Base-by-base conservation (phyloP, 108 stramenopile genomes). In the Asterionellopsis glacialis region DNA sequence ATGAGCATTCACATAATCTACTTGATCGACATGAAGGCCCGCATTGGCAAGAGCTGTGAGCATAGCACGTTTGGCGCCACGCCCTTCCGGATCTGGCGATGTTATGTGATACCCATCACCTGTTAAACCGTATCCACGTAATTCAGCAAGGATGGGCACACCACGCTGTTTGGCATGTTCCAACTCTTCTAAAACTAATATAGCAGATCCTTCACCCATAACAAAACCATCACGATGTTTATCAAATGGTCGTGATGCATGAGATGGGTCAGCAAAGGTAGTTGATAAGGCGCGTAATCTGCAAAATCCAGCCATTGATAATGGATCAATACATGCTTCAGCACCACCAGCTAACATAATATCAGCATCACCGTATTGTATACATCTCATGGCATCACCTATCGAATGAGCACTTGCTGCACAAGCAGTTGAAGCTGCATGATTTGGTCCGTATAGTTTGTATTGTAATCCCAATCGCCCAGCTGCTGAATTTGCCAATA, bases 1-100 rank as follows among this genome's bases (percentile, higher is more conserved):
- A 66, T 98, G 98, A 9, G 98, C 95, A 63, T 99, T 97, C 11
- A 98, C 74, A 59, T 96, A 96, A 40, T 73, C 95, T 15, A 99
- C 73, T 26, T 62, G 65, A 9, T 45, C 24, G 59, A 63, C 12
- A 51, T 22, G 9, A 67, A 42, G 11, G 41, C 40, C 15, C 49
- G 48, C 40, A 41, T 19, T 51, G 41, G 68, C 59, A 27, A 97
- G 25, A 11, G 96, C 96, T 57, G 82, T 72, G 19, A 27, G 40
- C 93, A 97, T 97, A 47, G 94, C 93, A 15, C 80, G 48, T 21
- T 70, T 64, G 16, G 95, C 95, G 27, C 96, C 97, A 3, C 64
- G 41, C 4, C 97, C 98, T 12, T 81, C 68, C 42, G 85, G 77
- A 53, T 90, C 82, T 6, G 98, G 98, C 38, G 93, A 77, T 0